phyloP scores from a whole-genome alignment of 139 green algal genomes.

The Picochlorum costavermella region DNA sequence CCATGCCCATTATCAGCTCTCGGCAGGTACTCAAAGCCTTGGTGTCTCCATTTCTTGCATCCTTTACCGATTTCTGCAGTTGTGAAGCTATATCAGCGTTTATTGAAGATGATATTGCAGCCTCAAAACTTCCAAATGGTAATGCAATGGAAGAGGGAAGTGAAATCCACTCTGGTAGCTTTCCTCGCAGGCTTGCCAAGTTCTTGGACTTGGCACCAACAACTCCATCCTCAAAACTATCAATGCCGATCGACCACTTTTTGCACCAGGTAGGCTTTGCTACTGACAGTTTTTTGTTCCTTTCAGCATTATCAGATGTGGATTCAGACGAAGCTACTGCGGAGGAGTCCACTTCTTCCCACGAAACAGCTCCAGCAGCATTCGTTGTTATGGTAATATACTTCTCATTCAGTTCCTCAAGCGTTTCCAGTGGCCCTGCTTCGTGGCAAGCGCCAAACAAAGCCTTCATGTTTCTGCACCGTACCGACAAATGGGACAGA shows the following conservation, averaged over 20 bases:
- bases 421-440: slow-evolving; percentile 32
- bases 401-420: slow-evolving; percentile 29
- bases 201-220: slow-evolving; percentile 97
- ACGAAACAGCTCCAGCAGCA: slow-evolving; percentile 66
- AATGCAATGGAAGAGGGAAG: slow-evolving; percentile 85
- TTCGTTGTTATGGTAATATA: slow-evolving; percentile 49
- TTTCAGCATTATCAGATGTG: too few species aligned
- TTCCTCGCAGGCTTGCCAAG: slow-evolving; percentile 73
- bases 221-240: slow-evolving; percentile 74
- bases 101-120: slow-evolving; percentile 49
- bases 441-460: slow-evolving; percentile 63
- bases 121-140: slow-evolving; percentile 91
- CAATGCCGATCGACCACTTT: slow-evolving; percentile 79
- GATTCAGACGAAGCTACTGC: not conserved
- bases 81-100: slow-evolving; percentile 53
- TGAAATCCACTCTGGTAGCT: slow-evolving; percentile 76
- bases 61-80: slow-evolving; percentile 20
- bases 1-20: slow-evolving; percentile 33
- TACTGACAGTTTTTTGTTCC: slow-evolving; percentile 36
- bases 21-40: slow-evolving; percentile 35
- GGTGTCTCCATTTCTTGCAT: slow-evolving; percentile 34
- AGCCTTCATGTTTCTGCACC: slow-evolving; percentile 82
- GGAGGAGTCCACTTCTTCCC: slow-evolving; percentile 29
- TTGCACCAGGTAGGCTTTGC: slow-evolving; percentile 60
- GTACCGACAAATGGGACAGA: slow-evolving; percentile 79